Conservation (phyloP, 2,329 filamentous ascomycete species). For the Exophiala aquamarina region DNA sequence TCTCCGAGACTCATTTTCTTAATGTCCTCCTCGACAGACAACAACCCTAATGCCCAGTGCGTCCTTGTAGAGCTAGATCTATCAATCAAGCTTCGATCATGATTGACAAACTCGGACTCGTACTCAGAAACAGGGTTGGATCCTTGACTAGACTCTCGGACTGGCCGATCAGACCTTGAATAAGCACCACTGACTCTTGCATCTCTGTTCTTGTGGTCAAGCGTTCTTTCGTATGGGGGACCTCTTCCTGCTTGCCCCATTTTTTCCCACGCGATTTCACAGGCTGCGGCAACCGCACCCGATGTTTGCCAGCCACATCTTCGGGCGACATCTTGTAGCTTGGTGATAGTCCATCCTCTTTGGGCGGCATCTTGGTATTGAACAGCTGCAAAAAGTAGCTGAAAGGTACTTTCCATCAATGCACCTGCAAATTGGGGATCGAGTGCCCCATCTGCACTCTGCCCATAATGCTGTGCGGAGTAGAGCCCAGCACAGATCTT, state of each 20-base stretch:
- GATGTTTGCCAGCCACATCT: constrained; percentile 88
- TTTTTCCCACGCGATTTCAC: constrained; percentile 75
- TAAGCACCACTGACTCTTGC: constrained; percentile 29
- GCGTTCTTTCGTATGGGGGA: constrained; percentile 65
- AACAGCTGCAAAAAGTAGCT: constrained; percentile 82
- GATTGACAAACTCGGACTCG: constrained; percentile 32
- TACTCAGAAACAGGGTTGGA: constrained; percentile 21
- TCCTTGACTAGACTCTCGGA: background rate
- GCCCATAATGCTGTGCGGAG: constrained; percentile 37
- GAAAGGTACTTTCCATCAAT: constrained; percentile 77
- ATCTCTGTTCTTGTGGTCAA: constrained; percentile 26
- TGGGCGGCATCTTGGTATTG: constrained; percentile 72
- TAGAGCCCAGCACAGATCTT: constrained; percentile 73
- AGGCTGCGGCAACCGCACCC: constrained; percentile 76
- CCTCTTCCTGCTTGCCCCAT: constrained; percentile 61
- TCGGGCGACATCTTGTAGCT: constrained; percentile 71
- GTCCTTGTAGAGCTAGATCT: constrained; percentile 64
- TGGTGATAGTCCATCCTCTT: constrained; percentile 73
- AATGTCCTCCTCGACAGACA: constrained; percentile 77
- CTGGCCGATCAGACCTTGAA: constrained; percentile 49
- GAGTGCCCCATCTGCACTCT: constrained; percentile 48
- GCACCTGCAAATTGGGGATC: constrained; percentile 78
- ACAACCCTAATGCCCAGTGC: constrained; percentile 74
- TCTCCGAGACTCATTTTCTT: constrained; percentile 56
- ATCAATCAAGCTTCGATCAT: constrained; percentile 57